A percentile compares a stretch with the other conserved stretches of the same genome.
Conservation (phyloP, 2,329 filamentous ascomycete genomes). For the Fonsecaea pugnacius region DNA sequence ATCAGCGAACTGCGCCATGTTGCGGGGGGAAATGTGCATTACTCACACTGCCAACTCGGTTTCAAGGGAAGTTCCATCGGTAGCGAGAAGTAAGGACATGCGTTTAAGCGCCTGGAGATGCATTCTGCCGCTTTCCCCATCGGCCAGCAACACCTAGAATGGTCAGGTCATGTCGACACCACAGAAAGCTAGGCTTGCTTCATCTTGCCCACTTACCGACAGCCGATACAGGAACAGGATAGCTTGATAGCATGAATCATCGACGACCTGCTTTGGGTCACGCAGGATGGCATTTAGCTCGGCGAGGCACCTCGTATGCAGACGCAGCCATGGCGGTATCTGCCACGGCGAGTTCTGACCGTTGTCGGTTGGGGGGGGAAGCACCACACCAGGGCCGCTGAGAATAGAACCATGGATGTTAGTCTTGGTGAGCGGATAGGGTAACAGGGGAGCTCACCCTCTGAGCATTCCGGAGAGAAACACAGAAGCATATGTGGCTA, state of each 20-base stretch:
- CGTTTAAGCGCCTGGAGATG: conserved; percentile 26
- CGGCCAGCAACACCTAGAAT: conserved; percentile 26
- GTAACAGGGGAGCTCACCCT: conserved; percentile 1
- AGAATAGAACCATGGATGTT: neutral
- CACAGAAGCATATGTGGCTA: conserved; percentile 28
- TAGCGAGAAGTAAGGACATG: conserved; percentile 13
- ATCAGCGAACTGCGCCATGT: neutral
- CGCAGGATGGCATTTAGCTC: conserved; percentile 26
- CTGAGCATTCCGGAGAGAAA: conserved; percentile 29
- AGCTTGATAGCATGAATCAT: conserved; percentile 28
- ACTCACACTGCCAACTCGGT: conserved; percentile 30
- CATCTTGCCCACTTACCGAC: conserved; percentile 23
- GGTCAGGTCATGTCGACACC: conserved; percentile 2
- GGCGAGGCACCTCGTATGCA: conserved; percentile 29
- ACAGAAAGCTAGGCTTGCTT: too few species aligned
- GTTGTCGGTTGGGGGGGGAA: conserved; percentile 26
- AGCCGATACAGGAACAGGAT: conserved; percentile 31
- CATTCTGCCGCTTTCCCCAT: conserved; percentile 29
- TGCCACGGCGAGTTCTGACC: conserved; percentile 20
- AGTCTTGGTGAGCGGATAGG: neutral
- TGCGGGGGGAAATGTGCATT: neutral
- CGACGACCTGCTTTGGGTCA: conserved; percentile 14
- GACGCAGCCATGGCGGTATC: conserved; percentile 30
- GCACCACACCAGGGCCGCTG: conserved; percentile 28
- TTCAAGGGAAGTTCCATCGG: conserved; percentile 7